Evolutionary conservation across 306 rosid genomes (phyloP).

Genomic region (Medicago ruthenica): DNA sequence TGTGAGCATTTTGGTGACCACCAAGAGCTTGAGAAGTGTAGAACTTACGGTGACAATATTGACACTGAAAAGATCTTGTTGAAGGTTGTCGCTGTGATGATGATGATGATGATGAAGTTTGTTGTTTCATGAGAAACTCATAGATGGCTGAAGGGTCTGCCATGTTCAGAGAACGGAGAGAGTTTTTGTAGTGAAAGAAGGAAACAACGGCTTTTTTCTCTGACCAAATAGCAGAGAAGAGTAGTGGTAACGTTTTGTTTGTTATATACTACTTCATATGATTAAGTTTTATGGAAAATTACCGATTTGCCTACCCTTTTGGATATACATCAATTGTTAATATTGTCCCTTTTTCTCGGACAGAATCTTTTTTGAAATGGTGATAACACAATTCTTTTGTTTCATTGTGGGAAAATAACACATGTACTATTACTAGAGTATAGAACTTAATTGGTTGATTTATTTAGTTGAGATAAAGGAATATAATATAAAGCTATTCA

Average conservation of each 20-base stretch:
- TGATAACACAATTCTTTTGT: too few relatives aligned
- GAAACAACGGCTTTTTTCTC: background rate
- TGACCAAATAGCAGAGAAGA: background rate
- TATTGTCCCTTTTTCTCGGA: background rate
- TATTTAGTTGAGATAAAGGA: too few relatives aligned
- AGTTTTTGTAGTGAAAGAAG: background rate
- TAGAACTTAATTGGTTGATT: too few relatives aligned
- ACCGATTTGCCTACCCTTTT: conserved; percentile 32
- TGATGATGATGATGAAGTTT: conserved; percentile 32
- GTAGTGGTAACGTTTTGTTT: background rate
- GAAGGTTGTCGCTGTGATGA: background rate
- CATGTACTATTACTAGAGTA: too few relatives aligned
- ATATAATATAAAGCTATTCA: too few relatives aligned
- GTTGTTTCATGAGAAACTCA: conserved; percentile 45
- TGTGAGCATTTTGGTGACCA: conserved; percentile 97
- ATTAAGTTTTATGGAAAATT: background rate
- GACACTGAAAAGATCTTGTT: conserved; percentile 58
- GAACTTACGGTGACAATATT: conserved; percentile 73
- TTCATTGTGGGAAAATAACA: too few relatives aligned
- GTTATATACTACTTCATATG: background rate
- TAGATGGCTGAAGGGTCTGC: conserved; percentile 55
- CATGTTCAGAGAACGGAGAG: conserved; percentile 50
- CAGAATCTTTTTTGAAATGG: background rate
- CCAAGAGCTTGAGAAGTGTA: conserved; percentile 92
- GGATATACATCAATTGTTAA: background rate